Evolutionary conservation across 306 rosid species (phyloP).

Genomic region (Gleditsia sinensis): DNA sequence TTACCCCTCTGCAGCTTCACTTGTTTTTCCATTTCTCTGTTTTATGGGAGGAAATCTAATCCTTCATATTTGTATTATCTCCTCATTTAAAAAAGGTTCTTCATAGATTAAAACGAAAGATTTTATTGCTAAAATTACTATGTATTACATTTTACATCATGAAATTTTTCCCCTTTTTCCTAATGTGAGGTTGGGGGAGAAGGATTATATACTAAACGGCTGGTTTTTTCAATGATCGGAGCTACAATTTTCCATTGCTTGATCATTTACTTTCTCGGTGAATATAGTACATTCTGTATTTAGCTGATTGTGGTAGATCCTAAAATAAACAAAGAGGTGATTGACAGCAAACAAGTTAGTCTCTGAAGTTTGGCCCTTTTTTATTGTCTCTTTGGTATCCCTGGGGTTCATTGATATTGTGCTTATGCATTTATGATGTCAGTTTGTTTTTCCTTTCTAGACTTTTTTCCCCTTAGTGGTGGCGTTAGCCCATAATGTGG

Average conservation of each 20-base stretch:
- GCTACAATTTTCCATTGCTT: not conserved
- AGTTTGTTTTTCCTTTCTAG: not conserved
- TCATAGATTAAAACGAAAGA: too few species aligned
- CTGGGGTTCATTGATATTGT: slow-evolving; percentile 11
- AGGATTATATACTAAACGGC: too few species aligned
- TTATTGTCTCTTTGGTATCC: not conserved
- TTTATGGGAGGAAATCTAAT: too few species aligned
- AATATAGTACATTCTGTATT: not conserved
- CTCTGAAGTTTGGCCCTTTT: not conserved
- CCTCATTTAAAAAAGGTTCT: too few species aligned
- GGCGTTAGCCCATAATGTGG: not conserved
- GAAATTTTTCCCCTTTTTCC: too few species aligned
- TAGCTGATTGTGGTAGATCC: not conserved
- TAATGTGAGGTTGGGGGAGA: too few species aligned
- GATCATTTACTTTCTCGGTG: too few species aligned
- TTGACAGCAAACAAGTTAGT: not conserved
- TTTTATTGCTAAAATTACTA: too few species aligned
- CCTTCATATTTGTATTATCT: too few species aligned
- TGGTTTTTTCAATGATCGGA: not conserved
- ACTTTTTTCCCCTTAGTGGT: not conserved
- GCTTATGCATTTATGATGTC: slow-evolving; percentile 1
- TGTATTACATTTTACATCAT: too few species aligned
- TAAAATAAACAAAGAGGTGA: not conserved
- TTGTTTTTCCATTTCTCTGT: too few species aligned
- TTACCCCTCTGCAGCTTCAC: too few species aligned